These are phyloP conservation scores for Saccharomycopsis sp. DNA, from an alignment of 805 yeast species.

Conservation along the genomic window DNA sequence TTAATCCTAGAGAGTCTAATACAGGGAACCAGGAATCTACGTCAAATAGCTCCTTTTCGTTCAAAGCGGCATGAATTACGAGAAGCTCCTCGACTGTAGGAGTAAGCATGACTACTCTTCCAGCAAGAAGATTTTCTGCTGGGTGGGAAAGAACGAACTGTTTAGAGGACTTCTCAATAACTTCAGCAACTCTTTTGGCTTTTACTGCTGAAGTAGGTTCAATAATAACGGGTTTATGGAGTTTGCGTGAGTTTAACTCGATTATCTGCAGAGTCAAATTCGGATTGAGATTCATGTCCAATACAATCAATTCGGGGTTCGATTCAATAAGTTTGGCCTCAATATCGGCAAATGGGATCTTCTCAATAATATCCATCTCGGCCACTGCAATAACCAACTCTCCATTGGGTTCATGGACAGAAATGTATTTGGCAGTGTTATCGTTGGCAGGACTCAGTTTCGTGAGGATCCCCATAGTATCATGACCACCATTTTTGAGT, in stretches of 20 bases:
- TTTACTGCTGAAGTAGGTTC: conserved; percentile 79
- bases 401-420: conserved; percentile 59
- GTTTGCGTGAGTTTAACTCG: conserved; percentile 17
- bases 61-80: conserved; percentile 47
- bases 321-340: conserved; percentile 33
- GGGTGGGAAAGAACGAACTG: conserved; percentile 37
- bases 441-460: conserved; percentile 1
- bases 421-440: conserved; percentile 65
- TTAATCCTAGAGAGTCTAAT: conserved; percentile 52
- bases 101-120: conserved; percentile 31
- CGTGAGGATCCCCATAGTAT: conserved; percentile 23
- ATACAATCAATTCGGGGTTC: conserved; percentile 44
- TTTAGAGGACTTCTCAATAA: conserved; percentile 8
- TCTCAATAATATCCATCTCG: conserved; percentile 70
- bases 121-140: conserved; percentile 24
- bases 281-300: conserved; percentile 63
- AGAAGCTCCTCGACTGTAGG: conserved; percentile 66
- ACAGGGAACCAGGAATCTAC: conserved; percentile 71
- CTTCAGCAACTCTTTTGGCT: conserved; percentile 41
- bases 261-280: conserved; percentile 35
- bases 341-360: conserved; percentile 39
- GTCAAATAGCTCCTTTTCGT: conserved; percentile 35
- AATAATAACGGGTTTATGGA: conserved; percentile 36
- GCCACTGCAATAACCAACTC: conserved; percentile 71
- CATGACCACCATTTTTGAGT: conserved; percentile 28